A percentile compares a stretch with the other conserved stretches of the same genome.
These are phyloP conservation scores for Kalaharituber pfeilii DNA, from an alignment of 2,329 filamentous ascomycete species.

Conservation along the genomic window DNA sequence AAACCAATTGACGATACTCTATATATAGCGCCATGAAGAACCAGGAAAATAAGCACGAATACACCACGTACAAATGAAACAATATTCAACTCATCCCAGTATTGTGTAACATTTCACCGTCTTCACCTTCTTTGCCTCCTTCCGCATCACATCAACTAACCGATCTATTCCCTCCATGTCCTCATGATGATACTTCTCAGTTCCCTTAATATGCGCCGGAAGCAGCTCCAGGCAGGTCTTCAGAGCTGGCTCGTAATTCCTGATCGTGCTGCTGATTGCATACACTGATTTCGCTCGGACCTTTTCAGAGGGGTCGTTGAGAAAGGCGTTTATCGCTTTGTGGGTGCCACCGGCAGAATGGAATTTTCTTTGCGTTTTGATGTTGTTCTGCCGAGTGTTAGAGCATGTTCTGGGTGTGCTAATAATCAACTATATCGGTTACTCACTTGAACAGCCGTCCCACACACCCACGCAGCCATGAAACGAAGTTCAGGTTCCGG, in stretches of 20 bases:
- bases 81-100: too few species aligned
- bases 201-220: constrained; percentile 40
- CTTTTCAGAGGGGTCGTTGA: constrained; percentile 40
- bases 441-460: constrained; percentile 63
- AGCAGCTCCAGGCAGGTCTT: constrained; percentile 49
- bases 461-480: constrained; percentile 87
- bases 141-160: constrained; percentile 50
- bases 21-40: neutral
- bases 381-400: neutral
- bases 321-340: constrained; percentile 47
- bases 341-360: constrained; percentile 43
- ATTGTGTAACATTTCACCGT: neutral
- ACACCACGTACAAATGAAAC: too few species aligned
- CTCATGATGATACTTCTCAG: constrained; percentile 53
- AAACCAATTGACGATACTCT: neutral
- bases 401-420: neutral
- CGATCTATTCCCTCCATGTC: constrained; percentile 77
- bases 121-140: constrained; percentile 30
- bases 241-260: constrained; percentile 72
- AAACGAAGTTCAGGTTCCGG: constrained; percentile 54
- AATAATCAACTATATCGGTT: neutral
- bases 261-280: constrained; percentile 65
- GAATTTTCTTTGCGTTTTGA: constrained; percentile 11
- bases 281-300: constrained; percentile 78
- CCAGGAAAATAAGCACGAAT: neutral